A percentile compares a stretch with the other conserved stretches of the same genome.
phyloP scores from a whole-genome alignment of 2,329 filamentous ascomycete genomes.

The Alternaria rosae region DNA sequence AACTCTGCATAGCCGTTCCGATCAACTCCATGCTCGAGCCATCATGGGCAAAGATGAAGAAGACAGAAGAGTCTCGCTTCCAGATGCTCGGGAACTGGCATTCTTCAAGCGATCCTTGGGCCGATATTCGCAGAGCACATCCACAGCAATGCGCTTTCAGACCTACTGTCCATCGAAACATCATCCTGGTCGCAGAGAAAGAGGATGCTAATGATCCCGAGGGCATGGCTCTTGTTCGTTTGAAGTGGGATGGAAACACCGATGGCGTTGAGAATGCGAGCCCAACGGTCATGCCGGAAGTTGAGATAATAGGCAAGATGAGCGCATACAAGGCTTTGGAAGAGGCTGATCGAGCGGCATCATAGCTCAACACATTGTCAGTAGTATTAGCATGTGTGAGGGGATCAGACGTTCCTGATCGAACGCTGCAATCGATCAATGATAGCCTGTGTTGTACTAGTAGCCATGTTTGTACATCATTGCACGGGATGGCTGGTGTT shows the following conservation, averaged over 20 bases:
- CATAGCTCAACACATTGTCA: neutral
- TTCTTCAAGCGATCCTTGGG: neutral
- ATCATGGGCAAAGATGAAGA: neutral
- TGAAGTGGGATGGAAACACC: neutral
- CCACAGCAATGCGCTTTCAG: neutral
- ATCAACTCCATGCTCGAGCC: conserved; percentile 2
- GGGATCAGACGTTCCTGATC: neutral
- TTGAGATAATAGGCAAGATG: neutral
- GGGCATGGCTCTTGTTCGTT: neutral
- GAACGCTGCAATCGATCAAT: neutral
- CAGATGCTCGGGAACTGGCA: conserved; percentile 4
- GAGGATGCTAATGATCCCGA: neutral
- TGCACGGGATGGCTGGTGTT: neutral
- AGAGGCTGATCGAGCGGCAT: neutral
- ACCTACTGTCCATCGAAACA: neutral
- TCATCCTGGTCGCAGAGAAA: conserved; percentile 1
- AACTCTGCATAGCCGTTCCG: neutral
- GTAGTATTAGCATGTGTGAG: neutral
- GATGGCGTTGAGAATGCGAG: neutral
- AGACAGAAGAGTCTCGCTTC: conserved; percentile 1
- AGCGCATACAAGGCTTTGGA: neutral
- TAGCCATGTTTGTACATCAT: neutral
- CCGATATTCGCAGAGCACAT: neutral
- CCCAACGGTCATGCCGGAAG: neutral
- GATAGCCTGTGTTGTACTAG: neutral